Evolutionary conservation across 257 asterid species (phyloP).

Genomic region (Dorcoceras hygrometricum): DNA sequence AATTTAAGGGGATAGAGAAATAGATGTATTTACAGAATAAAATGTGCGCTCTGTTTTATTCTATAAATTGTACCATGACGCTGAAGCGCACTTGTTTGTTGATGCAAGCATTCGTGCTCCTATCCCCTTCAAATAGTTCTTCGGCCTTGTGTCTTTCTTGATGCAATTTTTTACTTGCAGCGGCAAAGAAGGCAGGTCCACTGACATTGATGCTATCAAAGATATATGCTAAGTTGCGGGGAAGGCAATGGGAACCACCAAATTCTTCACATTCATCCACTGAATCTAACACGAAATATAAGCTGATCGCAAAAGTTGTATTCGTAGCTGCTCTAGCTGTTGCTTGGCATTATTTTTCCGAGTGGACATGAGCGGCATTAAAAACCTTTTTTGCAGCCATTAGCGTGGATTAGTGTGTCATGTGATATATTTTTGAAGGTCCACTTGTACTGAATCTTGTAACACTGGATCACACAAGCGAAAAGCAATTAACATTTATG

Average conservation of each 20-base stretch:
- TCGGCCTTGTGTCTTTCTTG: not conserved
- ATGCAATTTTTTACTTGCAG: slow-evolving; percentile 33
- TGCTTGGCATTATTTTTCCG: slow-evolving; percentile 70
- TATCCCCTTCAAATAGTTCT: not conserved
- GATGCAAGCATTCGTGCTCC: not conserved
- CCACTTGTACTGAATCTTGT: slow-evolving; percentile 26
- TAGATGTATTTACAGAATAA: not conserved
- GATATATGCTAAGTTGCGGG: slow-evolving; percentile 54
- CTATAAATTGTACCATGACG: not conserved
- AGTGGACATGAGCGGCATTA: slow-evolving; percentile 36
- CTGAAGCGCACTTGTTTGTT: not conserved
- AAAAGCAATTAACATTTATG: no score
- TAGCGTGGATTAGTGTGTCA: slow-evolving; percentile 24
- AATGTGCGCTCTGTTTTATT: not conserved
- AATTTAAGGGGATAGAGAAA: not conserved
- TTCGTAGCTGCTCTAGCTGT: slow-evolving; percentile 62
- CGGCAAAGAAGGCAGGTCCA: slow-evolving; percentile 42
- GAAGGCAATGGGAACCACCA: slow-evolving; percentile 54
- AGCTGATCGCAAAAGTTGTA: slow-evolving; percentile 55
- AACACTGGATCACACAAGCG: slow-evolving; percentile 6
- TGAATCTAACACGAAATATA: slow-evolving; percentile 39
- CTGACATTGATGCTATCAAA: slow-evolving; percentile 49
- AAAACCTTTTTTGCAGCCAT: slow-evolving; percentile 16
- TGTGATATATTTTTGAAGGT: not conserved
- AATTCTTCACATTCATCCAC: slow-evolving; percentile 32